phyloP scores from a whole-genome alignment of 2,329 filamentous ascomycete species.

The Microascus cirrosus region DNA sequence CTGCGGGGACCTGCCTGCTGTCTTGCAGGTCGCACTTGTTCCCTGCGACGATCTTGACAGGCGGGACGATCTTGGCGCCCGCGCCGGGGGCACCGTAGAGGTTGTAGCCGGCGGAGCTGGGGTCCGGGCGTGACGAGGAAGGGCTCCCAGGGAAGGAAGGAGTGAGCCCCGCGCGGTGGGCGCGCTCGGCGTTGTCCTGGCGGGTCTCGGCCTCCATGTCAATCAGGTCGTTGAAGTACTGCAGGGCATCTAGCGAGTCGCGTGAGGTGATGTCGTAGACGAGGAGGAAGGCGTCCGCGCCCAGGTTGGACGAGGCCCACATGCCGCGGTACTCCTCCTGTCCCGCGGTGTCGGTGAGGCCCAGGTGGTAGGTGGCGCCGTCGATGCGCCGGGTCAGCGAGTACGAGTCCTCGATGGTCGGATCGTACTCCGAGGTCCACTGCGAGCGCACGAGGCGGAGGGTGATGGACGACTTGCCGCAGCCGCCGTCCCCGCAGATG shows the following conservation, averaged over 20 bases:
- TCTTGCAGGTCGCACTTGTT: slow-evolving; percentile 79
- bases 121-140: neutral
- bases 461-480: slow-evolving; percentile 77
- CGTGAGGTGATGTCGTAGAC: slow-evolving; percentile 77
- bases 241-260: slow-evolving; percentile 57
- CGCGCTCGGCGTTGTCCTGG: slow-evolving; percentile 48
- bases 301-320: slow-evolving; percentile 70
- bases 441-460: slow-evolving; percentile 70
- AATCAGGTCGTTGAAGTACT: slow-evolving; percentile 74
- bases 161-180: slow-evolving; percentile 29
- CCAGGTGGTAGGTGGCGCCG: slow-evolving; percentile 68
- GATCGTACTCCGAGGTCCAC: slow-evolving; percentile 78
- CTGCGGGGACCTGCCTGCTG: slow-evolving; percentile 56
- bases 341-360: slow-evolving; percentile 75
- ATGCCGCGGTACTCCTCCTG: slow-evolving; percentile 84
- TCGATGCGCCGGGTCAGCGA: slow-evolving; percentile 71
- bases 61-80: slow-evolving; percentile 45
- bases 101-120: slow-evolving; percentile 12
- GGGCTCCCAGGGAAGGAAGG: slow-evolving; percentile 9
- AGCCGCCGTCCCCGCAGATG: slow-evolving; percentile 78
- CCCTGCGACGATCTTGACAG: slow-evolving; percentile 73
- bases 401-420: slow-evolving; percentile 77
- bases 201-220: slow-evolving; percentile 69
- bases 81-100: slow-evolving; percentile 17
- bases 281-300: slow-evolving; percentile 72